Conservation (phyloP, 2,329 filamentous ascomycete genomes). For the Nectriaceae sp. region DNA sequence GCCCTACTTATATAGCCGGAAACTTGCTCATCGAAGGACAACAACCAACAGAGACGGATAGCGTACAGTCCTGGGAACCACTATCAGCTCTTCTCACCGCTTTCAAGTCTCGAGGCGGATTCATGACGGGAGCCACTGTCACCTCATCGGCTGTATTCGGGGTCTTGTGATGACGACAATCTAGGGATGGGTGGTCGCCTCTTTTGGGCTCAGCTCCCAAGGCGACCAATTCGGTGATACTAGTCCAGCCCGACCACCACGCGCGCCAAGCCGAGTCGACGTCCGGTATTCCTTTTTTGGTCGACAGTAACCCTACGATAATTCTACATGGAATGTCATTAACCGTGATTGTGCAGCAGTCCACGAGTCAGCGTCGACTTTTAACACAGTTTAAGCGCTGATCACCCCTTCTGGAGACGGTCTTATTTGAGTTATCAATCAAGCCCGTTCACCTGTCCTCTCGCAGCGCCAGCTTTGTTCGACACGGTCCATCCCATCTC, state of each 20-base stretch:
- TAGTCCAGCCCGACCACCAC: background rate
- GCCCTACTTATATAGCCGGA: background rate
- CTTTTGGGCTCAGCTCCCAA: background rate
- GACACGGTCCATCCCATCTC: too few species aligned
- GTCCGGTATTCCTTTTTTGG: background rate
- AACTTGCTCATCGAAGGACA: background rate
- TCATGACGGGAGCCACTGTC: background rate
- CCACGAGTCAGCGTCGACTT: background rate
- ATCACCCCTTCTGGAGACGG: too few species aligned
- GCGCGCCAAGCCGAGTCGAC: background rate
- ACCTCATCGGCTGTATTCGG: background rate
- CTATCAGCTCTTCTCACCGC: background rate
- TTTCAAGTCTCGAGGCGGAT: background rate
- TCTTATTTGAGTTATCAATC: too few species aligned
- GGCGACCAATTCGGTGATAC: background rate
- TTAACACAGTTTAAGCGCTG: too few species aligned
- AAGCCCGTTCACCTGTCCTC: too few species aligned
- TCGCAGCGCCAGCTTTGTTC: too few species aligned
- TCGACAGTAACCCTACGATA: too few species aligned
- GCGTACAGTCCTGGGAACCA: background rate
- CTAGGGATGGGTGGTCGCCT: background rate
- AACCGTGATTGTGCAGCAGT: background rate
- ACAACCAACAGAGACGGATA: background rate
- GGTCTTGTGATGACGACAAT: constrained; percentile 1
- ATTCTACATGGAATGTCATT: too few species aligned